phyloP scores from a whole-genome alignment of 2,329 filamentous ascomycete species.

The Seiridium unicorne region DNA sequence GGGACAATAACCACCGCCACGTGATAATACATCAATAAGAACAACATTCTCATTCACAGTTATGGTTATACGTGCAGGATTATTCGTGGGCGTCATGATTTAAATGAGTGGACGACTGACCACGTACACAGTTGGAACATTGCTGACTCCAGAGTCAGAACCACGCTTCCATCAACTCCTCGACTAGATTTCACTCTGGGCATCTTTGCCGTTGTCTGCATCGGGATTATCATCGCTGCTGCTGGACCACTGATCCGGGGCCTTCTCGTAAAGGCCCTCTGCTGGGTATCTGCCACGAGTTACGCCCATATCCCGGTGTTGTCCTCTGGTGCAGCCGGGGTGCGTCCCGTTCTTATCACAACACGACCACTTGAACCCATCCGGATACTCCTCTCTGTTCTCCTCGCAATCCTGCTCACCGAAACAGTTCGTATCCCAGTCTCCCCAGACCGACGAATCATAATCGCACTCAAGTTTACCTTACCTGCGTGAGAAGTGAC shows the following conservation, averaged over 20 bases:
- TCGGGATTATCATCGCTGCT: neutral
- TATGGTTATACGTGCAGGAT: no score
- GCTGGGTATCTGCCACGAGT: neutral
- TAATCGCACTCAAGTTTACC: neutral
- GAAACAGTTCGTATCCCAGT: neutral
- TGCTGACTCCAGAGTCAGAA: no score
- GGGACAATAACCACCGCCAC: no score
- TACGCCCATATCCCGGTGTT: neutral
- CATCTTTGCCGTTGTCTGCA: neutral
- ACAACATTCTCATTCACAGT: no score
- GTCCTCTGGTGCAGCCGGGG: neutral
- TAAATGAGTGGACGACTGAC: no score
- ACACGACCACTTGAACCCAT: neutral
- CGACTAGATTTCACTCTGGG: no score
- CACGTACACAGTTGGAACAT: no score
- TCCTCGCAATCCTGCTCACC: neutral
- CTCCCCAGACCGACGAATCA: neutral
- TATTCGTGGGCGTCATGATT: no score
- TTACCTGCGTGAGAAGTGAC: neutral
- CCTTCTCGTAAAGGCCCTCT: neutral
- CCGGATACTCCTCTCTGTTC: neutral
- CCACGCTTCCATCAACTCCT: no score
- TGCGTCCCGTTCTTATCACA: neutral
- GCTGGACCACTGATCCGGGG: neutral
- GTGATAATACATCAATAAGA: no score